Percentiles rank a stretch among this genome's conserved stretches.
Conservation (phyloP, 371 early-diverging fungal species). For the Mortierella sp. region DNA sequence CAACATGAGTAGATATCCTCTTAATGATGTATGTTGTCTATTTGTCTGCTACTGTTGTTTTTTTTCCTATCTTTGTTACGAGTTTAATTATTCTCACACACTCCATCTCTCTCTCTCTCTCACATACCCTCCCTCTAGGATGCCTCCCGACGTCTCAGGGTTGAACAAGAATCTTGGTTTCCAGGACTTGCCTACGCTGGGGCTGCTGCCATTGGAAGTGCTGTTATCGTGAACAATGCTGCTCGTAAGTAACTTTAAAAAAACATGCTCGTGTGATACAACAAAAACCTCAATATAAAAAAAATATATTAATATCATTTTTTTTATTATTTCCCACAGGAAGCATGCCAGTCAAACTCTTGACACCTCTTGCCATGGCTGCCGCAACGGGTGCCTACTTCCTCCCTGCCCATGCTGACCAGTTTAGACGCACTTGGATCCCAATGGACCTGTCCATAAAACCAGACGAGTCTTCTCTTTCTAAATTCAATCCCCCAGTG, state of each 20-base stretch:
- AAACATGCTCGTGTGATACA: too few species aligned
- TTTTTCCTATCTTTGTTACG: background rate
- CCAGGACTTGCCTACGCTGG: slow-evolving; percentile 46
- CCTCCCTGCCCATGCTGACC: slow-evolving; percentile 35
- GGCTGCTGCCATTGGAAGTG: slow-evolving; percentile 38
- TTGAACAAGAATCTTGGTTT: slow-evolving; percentile 30
- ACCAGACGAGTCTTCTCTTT: too few species aligned
- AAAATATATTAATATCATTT: background rate
- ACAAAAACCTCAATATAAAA: too few species aligned
- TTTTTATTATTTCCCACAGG: slow-evolving; percentile 18
- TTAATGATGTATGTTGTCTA: too few species aligned
- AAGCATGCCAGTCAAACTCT: slow-evolving; percentile 36
- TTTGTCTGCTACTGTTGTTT: background rate
- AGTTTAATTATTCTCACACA: background rate
- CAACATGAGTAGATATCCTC: too few species aligned
- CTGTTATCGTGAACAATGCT: slow-evolving; percentile 27
- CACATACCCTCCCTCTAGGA: background rate
- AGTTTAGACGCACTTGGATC: slow-evolving; percentile 6
- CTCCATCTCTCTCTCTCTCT: too few species aligned
- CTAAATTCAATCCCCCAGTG: background rate
- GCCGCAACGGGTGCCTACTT: slow-evolving; percentile 41
- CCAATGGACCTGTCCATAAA: slow-evolving; percentile 4
- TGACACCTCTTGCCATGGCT: slow-evolving; percentile 46
- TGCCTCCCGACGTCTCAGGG: slow-evolving; percentile 9
- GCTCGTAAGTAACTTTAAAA: slow-evolving; percentile 24